Percentiles rank a stretch among this genome's conserved stretches.
Conservation (phyloP, 805 yeast species). For the Wickerhamiella occidentalis region DNA sequence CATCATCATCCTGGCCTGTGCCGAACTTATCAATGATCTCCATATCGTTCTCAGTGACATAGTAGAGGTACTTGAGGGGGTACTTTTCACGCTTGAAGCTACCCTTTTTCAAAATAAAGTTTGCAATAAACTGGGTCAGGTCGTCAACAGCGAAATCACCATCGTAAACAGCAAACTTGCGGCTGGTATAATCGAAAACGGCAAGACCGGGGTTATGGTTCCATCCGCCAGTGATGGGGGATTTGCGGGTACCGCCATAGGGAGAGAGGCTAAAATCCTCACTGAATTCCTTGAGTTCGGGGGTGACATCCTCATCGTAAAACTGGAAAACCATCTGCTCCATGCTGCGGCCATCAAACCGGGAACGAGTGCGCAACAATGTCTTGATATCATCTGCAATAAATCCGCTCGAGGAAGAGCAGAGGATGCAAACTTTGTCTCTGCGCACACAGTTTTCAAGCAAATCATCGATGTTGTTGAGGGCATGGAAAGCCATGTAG, state of each 20-base stretch:
- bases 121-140: slow-evolving; percentile 11
- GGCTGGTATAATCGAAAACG: slow-evolving; percentile 15
- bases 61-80: slow-evolving; percentile 18
- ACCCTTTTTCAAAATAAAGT: slow-evolving; percentile 11
- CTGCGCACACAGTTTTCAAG: slow-evolving; percentile 18
- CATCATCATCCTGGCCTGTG: slow-evolving; percentile 10
- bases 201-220: slow-evolving; percentile 16
- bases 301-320: slow-evolving; percentile 13
- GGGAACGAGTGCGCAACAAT: slow-evolving; percentile 14
- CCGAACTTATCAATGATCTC: slow-evolving; percentile 13
- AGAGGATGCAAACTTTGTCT: slow-evolving; percentile 15
- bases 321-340: slow-evolving; percentile 15
- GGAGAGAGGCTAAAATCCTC: slow-evolving; percentile 14
- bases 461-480: slow-evolving; percentile 12
- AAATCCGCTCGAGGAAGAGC: slow-evolving; percentile 14
- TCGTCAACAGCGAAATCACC: slow-evolving; percentile 13
- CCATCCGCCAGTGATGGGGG: not conserved
- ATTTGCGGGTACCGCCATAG: slow-evolving; percentile 10
- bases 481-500: slow-evolving; percentile 11
- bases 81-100: not conserved
- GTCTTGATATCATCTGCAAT: slow-evolving; percentile 13
- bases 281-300: slow-evolving; percentile 14
- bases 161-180: slow-evolving; percentile 3
- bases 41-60: slow-evolving; percentile 19
- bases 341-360: slow-evolving; percentile 12